Evolutionary conservation across 331 rosid genomes (phyloP), one percentile per base, ranked within the genome.

Genomic region (Saraca asoca): DNA sequence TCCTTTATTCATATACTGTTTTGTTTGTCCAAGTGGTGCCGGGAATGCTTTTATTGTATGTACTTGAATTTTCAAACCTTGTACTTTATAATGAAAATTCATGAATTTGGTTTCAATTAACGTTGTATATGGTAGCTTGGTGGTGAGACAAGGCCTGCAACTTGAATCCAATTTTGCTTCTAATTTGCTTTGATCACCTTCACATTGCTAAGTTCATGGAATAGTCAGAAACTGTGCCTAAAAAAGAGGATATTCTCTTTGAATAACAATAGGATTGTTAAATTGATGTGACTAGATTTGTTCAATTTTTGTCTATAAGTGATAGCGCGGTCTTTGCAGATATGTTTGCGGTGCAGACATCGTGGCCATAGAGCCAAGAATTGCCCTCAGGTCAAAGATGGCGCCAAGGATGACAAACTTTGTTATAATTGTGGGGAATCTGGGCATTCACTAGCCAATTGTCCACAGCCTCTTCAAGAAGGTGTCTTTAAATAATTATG

Each of bases 381-480:
- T 66, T 94, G 99, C 70, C 95, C 85, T 1, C 68, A 82, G 76
- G 82, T 80, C 67, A 70, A 71, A 35, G 86, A 75, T 15, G 80
- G 57, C 12, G 57, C 75, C 2, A 63, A 59, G 37, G 87, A 82
- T 56, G 69, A 46, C 48, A 90, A 86, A 39, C 33, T 68, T 18
- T 94, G 99, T 62, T 94, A 94, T 58, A 94, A 94, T 42, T 94
- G 99, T 77, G 99, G 99, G 37, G 87, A 81, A 68, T 66, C 51
- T 6, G 97, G 97, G 10, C 99, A 94, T 62, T 75, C 97, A 10
- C 88, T 94, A 55, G 75, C 85, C 33, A 79, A 68, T 0, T 94
- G 99, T 61, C 76, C 78, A 6, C 63, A 20, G 6, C 95, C 97
- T 58, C 88, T 80, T 67, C 62, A 85, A 67, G 85, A 88, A 19